Base-by-base conservation (phyloP, 1,284 basidiomycete genomes). In the Apiotrichum laibachii region DNA sequence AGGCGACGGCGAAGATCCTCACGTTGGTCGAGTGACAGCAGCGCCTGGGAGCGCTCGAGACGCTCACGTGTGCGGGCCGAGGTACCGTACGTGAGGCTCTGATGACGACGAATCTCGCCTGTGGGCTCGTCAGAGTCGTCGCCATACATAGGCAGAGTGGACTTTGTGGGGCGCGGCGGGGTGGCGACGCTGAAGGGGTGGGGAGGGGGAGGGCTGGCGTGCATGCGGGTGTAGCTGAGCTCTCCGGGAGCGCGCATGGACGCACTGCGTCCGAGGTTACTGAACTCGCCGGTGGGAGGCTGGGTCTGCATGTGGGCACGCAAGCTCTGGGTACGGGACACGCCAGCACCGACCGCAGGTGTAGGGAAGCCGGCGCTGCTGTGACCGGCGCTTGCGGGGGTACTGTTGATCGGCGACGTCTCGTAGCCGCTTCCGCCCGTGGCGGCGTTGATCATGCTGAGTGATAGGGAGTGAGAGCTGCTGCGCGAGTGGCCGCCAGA, bases 21-120 rank as follows among this genome's bases (percentile, higher is more conserved):
- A 40, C 73, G 61, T 57, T 77, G 74, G 26, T 77, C 72, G 13
- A 74, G 64, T 7, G 65, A 67, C 11, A 75, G 59, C 0, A 78
- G 54, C 12, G 72, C 72, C 45, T 74, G 72, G 45, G 69, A 72
- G 5, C 71, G 69, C 47, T 75, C 73, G 15, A 75, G 65, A 15
- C 72, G 64, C 33, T 73, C 74, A 6, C 70, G 69, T 9, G 71
- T 70, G 22, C 73, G 64, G 43, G 57, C 65, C 12, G 67, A 68
- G 10, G 68, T 61, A 11, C 72, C 73, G 50, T 76, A 77, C 8
- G 70, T 75, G 47, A 79, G 67, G n/a, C 70, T 72, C 59, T 77
- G 75, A 65, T 77, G 75, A 12, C 77, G 72, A 56, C 69, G 71
- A 48, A 79, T 57, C 54, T 74, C 72, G 11, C 69, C 63, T 16